phyloP scores from a whole-genome alignment of 1,139 yeast species.

The Lodderomyces jiufengensis region DNA sequence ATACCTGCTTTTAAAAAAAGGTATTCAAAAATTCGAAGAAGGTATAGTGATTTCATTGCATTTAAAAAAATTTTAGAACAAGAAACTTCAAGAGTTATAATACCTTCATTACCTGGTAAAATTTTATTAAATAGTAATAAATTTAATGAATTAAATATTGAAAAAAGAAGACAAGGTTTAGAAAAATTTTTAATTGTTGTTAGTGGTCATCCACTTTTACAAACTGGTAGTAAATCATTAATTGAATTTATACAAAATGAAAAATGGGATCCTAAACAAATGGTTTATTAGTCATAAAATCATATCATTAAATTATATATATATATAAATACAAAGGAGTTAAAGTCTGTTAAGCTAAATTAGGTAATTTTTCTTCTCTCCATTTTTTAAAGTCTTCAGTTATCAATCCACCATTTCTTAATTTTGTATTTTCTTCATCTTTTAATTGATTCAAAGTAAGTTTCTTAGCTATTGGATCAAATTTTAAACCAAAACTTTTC shows the following conservation, averaged over 20 bases:
- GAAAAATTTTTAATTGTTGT: constrained; percentile 77
- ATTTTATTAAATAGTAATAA: constrained; percentile 62
- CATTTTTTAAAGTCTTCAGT: constrained; percentile 57
- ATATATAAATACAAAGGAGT: too few relatives aligned
- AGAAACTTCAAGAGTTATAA: constrained; percentile 72
- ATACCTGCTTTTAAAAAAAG: constrained; percentile 80
- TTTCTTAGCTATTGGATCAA: constrained; percentile 31
- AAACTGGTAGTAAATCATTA: constrained; percentile 81
- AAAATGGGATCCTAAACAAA: constrained; percentile 55
- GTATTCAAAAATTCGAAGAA: constrained; percentile 67
- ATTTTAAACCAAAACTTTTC: constrained; percentile 30
- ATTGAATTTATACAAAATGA: constrained; percentile 88
- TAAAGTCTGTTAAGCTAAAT: not conserved
- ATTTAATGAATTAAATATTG: constrained; percentile 81
- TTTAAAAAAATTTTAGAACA: constrained; percentile 73
- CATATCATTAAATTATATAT: too few relatives aligned
- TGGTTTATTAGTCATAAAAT: constrained; percentile 5
- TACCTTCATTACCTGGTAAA: constrained; percentile 89
- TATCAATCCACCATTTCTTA: constrained; percentile 41
- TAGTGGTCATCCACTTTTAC: constrained; percentile 91
- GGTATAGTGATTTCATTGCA: constrained; percentile 87
- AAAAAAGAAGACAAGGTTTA: constrained; percentile 76
- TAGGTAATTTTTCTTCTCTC: constrained; percentile 33
- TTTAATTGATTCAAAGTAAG: constrained; percentile 28
- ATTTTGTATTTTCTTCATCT: constrained; percentile 23